Percentiles rank a stretch among this genome's conserved stretches.
phyloP scores from a whole-genome alignment of 1,284 basidiomycete genomes.

The Coniferiporia weirii region DNA sequence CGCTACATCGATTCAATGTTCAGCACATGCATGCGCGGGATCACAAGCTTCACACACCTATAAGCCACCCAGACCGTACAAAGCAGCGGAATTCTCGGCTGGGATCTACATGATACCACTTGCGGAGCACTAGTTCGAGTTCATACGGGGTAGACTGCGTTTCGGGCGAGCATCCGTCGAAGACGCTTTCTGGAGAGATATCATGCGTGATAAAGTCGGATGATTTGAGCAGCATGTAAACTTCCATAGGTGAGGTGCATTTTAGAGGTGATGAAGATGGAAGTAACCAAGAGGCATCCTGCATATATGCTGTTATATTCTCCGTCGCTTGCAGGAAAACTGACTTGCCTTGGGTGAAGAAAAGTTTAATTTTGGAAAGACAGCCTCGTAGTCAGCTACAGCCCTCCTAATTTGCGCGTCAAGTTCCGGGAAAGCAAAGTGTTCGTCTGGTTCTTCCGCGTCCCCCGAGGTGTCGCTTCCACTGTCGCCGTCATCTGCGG shows the following conservation, averaged over 20 bases:
- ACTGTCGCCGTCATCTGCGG: not conserved
- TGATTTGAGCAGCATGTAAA: slow-evolving; percentile 91
- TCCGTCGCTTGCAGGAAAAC: slow-evolving; percentile 1
- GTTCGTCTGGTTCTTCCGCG: slow-evolving; percentile 31
- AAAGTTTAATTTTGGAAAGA: slow-evolving; percentile 96
- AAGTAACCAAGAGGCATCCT: slow-evolving; percentile 93
- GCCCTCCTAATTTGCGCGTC: slow-evolving; percentile 67
- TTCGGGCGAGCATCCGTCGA: slow-evolving; percentile 47
- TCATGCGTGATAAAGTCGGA: slow-evolving; percentile 89
- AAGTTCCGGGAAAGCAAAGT: slow-evolving; percentile 71
- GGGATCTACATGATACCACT: slow-evolving; percentile 84
- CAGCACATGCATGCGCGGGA: slow-evolving; percentile 1
- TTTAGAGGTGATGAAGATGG: slow-evolving; percentile 82
- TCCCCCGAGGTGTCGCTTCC: slow-evolving; percentile 37
- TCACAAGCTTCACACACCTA: slow-evolving; percentile 47
- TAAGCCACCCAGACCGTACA: slow-evolving; percentile 60
- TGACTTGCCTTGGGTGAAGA: slow-evolving; percentile 69
- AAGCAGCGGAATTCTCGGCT: slow-evolving; percentile 87
- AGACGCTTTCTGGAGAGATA: slow-evolving; percentile 54
- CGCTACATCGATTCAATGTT: slow-evolving; percentile 37
- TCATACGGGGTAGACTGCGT: slow-evolving; percentile 36
- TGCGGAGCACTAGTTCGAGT: slow-evolving; percentile 86
- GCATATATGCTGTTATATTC: not conserved
- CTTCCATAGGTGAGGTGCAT: slow-evolving; percentile 83
- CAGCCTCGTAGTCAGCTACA: slow-evolving; percentile 70